Percentiles rank a stretch among this genome's conserved stretches.
These are phyloP conservation scores for Blastocystis sp. DNA, from an alignment of 352 stramenopile species.

Conservation along the genomic window DNA sequence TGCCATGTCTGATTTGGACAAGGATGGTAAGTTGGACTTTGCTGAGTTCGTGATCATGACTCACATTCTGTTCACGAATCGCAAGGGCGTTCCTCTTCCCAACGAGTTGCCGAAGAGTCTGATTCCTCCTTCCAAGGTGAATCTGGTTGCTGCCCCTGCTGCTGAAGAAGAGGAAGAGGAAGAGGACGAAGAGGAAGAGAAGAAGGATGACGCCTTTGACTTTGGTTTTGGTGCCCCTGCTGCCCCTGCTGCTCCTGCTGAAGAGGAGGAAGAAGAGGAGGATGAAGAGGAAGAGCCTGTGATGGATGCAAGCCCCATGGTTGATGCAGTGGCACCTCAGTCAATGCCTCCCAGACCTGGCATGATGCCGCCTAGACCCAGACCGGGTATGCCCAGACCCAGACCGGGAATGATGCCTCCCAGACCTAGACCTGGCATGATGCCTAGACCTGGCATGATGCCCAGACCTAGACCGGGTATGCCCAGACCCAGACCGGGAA, in stretches of 20 bases:
- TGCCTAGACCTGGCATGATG: slow-evolving; percentile 30
- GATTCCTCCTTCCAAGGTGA: slow-evolving; percentile 44
- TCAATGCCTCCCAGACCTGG: not conserved
- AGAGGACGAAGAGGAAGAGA: not conserved
- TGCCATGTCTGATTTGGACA: slow-evolving; percentile 44
- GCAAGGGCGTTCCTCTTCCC: slow-evolving; percentile 30
- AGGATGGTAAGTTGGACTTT: slow-evolving; percentile 35
- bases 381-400: not conserved
- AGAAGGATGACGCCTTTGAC: not conserved
- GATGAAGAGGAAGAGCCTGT: not conserved
- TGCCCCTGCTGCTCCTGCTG: not conserved
- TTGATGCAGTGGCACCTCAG: not conserved
- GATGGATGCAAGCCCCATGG: not conserved
- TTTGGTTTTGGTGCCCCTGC: not conserved
- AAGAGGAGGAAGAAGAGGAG: not conserved
- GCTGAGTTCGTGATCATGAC: slow-evolving; percentile 54
- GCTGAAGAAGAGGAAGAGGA: not conserved
- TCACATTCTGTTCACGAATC: slow-evolving; percentile 28
- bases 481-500: not conserved
- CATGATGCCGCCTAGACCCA: slow-evolving; percentile 14
- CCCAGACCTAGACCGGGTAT: slow-evolving; percentile 34
- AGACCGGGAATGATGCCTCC: slow-evolving; percentile 33
- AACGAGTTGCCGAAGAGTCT: not conserved
- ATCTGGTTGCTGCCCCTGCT: not conserved
- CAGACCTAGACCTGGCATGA: slow-evolving; percentile 38